phyloP scores from a whole-genome alignment of 2,329 filamentous ascomycete genomes.

The Phialophora chinensis region DNA sequence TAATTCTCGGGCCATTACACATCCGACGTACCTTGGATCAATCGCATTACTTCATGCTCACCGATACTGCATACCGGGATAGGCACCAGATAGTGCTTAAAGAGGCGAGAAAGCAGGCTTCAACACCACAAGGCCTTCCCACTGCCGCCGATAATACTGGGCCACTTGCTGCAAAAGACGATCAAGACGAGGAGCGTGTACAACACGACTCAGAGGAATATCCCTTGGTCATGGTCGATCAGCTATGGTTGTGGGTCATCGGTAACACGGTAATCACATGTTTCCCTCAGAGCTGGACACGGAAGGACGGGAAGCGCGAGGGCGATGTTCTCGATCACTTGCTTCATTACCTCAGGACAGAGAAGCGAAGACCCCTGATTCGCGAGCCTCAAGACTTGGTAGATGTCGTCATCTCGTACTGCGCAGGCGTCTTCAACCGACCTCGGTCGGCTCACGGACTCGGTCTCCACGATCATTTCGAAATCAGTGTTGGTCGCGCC shows the following conservation, averaged over 20 bases:
- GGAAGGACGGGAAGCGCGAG: too few relatives aligned
- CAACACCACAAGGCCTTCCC: too few relatives aligned
- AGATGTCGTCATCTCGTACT: constrained; percentile 63
- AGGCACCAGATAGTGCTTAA: constrained; percentile 8
- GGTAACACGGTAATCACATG: constrained; percentile 65
- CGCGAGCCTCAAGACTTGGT: constrained; percentile 63
- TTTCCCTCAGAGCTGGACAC: constrained; percentile 61
- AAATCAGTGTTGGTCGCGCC: too few relatives aligned
- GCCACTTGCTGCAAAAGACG: too few relatives aligned
- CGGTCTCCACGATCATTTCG: too few relatives aligned
- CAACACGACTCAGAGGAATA: too few relatives aligned
- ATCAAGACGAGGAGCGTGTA: too few relatives aligned
- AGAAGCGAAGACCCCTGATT: too few relatives aligned
- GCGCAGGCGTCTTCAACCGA: constrained; percentile 58
- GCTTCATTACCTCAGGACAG: too few relatives aligned
- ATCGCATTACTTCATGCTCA: constrained; percentile 10
- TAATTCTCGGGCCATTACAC: background rate
- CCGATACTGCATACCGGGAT: constrained; percentile 6
- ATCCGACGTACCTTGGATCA: constrained; percentile 8
- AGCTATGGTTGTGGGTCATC: constrained; percentile 70
- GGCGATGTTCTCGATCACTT: too few relatives aligned
- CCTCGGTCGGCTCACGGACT: too few relatives aligned
- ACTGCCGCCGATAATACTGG: too few relatives aligned
- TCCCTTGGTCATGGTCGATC: constrained; percentile 63
- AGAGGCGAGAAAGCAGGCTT: constrained; percentile 39